Base-by-base conservation (phyloP, 768 basidiomycete species). In the Russula compacta region DNA sequence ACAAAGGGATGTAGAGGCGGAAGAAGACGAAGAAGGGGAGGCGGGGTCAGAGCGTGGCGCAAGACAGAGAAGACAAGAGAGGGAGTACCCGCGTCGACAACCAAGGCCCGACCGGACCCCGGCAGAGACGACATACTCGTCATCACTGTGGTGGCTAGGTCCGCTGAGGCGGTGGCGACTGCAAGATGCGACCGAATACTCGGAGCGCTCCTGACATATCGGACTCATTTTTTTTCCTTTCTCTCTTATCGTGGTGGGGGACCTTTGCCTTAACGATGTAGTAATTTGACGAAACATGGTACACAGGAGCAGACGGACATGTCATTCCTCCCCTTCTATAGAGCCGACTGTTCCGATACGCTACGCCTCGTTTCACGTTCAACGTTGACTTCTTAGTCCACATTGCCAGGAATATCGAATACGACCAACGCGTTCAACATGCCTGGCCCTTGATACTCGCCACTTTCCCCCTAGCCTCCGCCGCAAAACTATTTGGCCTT, bases 141-240 rank as follows among this genome's bases (percentile, higher is more conserved):
- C 69, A 12, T 87, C 86, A 6, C 63, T 87, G 61, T 89, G 83
- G 84, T 89, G 87, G 85, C 90, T 88, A 87, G 86, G 87, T 0
- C 88, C 89, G 3, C 71, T 92, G 21, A 76, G 80, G 49, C 77
- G 79, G 33, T 92, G 88, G 89, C 77, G 90, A 49, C 71, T 92
- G 66, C 81, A 85, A 65, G 90, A 92, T 67, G 81, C 87, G 63
- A 91, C 89, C 9, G 76, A 78, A 53, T 92, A 92, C 71, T 72
- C 68, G 38, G 75, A 67, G 65, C 56, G 33, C 4, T 2, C 4
- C 19, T 47, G 55, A 55, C 32, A 29, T 47, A n/a, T 12, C 21
- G 19, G 21, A 46, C 24, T 15, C 15, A 12, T 24, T 42, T 7
- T n/a, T n/a, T 38, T 52, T 14, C 10, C 1, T 46, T 55, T 46